phyloP scores from a whole-genome alignment of 768 basidiomycete species.

The Cytidiella melzeri region DNA sequence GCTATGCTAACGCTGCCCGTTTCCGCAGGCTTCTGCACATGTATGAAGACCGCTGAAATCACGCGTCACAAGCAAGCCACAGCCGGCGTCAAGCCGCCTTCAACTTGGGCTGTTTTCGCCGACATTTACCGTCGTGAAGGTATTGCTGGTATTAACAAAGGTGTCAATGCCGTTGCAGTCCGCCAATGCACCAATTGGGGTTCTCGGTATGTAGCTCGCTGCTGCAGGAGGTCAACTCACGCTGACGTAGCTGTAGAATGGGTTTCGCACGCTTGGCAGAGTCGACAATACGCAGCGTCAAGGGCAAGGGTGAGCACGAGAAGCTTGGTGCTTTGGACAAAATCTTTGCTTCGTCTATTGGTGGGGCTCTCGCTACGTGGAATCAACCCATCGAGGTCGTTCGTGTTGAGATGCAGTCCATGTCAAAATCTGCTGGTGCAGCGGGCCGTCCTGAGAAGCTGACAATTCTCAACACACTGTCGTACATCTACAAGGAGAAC shows the following conservation, averaged over 20 bases:
- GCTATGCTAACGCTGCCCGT: conserved; percentile 7
- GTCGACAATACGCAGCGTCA: conserved; percentile 62
- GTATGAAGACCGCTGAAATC: conserved; percentile 99
- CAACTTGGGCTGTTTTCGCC: conserved; percentile 90
- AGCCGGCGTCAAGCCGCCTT: conserved; percentile 77
- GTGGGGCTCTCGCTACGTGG: conserved; percentile 96
- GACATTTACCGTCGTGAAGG: conserved; percentile 95
- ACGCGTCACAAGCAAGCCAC: conserved; percentile 91
- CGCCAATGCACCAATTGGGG: conserved; percentile 94
- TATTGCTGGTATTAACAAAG: conserved; percentile 95
- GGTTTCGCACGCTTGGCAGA: conserved; percentile 95
- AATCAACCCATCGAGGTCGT: conserved; percentile 99
- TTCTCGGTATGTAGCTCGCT: conserved; percentile 65
- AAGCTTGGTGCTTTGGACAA: conserved; percentile 76
- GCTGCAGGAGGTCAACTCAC: too few relatives aligned
- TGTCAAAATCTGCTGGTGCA: conserved; percentile 72
- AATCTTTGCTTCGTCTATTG: conserved; percentile 81
- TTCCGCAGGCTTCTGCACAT: conserved; percentile 86
- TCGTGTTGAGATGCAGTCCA: conserved; percentile 99
- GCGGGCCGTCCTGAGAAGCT: conserved; percentile 85
- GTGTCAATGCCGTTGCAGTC: conserved; percentile 91
- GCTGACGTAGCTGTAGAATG: conserved; percentile 49
- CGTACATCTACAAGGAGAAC: conserved; percentile 95
- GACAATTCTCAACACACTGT: conserved; percentile 85
- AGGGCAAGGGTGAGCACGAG: conserved; percentile 75